Evolutionary conservation across 108 stramenopile genomes (phyloP).

Genomic region (Cyclotella choctawhatcheeana): DNA sequence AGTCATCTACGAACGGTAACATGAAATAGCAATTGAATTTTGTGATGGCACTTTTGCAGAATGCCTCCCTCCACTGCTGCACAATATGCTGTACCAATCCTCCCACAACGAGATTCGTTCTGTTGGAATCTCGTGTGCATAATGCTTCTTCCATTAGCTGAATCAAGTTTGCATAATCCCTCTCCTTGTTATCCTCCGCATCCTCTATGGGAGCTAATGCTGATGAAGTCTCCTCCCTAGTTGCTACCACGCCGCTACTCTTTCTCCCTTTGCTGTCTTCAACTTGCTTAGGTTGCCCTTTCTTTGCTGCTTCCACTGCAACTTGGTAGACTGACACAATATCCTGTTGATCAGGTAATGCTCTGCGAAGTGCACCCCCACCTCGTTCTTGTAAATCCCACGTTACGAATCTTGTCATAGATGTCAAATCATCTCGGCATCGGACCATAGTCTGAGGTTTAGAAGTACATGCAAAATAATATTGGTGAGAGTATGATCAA

Average conservation of each 20-base stretch:
- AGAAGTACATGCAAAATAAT: neutral
- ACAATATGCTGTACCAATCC: constrained; percentile 92
- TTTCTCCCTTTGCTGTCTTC: constrained; percentile 49
- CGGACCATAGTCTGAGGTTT: constrained; percentile 55
- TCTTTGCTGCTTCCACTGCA: constrained; percentile 62
- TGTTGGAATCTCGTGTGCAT: constrained; percentile 74
- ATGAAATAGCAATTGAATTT: constrained; percentile 96
- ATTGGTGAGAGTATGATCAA: neutral
- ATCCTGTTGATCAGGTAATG: constrained; percentile 81
- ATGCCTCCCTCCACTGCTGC: constrained; percentile 83
- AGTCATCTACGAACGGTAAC: constrained; percentile 91
- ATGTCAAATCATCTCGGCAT: constrained; percentile 88
- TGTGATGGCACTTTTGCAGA: constrained; percentile 82
- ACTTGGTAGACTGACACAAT: constrained; percentile 75
- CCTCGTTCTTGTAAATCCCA: constrained; percentile 92
- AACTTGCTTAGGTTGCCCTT: constrained; percentile 40
- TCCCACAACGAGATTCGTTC: constrained; percentile 85
- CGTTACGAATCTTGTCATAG: constrained; percentile 92
- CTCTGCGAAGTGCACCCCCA: constrained; percentile 78
- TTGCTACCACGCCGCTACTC: constrained; percentile 42
- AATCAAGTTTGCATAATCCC: constrained; percentile 77
- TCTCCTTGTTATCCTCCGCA: constrained; percentile 60
- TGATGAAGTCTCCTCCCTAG: constrained; percentile 44
- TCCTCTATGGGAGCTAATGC: constrained; percentile 49
- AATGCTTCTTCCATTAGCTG: constrained; percentile 92